Evolutionary conservation across 805 yeast genomes (phyloP).

Genomic region (Cyberlindnera veronae): DNA sequence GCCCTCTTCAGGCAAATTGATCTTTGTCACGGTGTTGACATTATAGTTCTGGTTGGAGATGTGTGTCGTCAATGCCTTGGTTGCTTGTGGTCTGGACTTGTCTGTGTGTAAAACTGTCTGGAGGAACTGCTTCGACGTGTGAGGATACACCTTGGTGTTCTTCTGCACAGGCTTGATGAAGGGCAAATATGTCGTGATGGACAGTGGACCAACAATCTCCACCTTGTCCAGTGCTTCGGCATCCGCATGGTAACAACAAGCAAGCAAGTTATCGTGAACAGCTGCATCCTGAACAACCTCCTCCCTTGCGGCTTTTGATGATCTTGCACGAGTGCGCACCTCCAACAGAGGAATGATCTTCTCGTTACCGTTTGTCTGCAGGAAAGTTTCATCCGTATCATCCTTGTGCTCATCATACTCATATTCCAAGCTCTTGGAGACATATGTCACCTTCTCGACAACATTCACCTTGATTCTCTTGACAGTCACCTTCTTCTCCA

Average conservation of each 20-base stretch:
- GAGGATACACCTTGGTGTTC: slow-evolving; percentile 3
- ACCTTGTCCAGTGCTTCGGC: slow-evolving; percentile 16
- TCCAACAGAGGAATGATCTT: slow-evolving; percentile 59
- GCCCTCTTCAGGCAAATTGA: slow-evolving; percentile 20
- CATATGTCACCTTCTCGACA: slow-evolving; percentile 62
- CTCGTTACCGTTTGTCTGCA: slow-evolving; percentile 34
- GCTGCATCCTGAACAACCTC: slow-evolving; percentile 53
- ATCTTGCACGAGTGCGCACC: slow-evolving; percentile 51
- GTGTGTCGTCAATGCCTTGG: slow-evolving; percentile 10
- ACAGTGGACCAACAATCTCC: slow-evolving; percentile 22
- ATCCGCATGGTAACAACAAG: slow-evolving; percentile 45
- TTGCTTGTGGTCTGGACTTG: slow-evolving; percentile 9
- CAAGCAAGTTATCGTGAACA: slow-evolving; percentile 57
- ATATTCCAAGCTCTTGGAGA: slow-evolving; percentile 48
- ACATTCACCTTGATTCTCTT: slow-evolving; percentile 65
- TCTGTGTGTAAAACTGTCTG: slow-evolving; percentile 10
- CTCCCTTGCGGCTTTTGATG: slow-evolving; percentile 47
- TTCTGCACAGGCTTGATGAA: slow-evolving; percentile 21
- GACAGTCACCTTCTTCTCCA: slow-evolving; percentile 56
- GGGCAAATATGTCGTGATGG: slow-evolving; percentile 16
- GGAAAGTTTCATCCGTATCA: slow-evolving; percentile 7
- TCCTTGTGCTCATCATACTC: slow-evolving; percentile 44
- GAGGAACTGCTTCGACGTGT: slow-evolving; percentile 8
- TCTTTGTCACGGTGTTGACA: slow-evolving; percentile 12
- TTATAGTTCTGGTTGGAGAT: slow-evolving; percentile 12